Percentiles rank a stretch among this genome's conserved stretches.
Conservation (phyloP, 192 early-diverging fungal species). For the Coemansia sp. region DNA sequence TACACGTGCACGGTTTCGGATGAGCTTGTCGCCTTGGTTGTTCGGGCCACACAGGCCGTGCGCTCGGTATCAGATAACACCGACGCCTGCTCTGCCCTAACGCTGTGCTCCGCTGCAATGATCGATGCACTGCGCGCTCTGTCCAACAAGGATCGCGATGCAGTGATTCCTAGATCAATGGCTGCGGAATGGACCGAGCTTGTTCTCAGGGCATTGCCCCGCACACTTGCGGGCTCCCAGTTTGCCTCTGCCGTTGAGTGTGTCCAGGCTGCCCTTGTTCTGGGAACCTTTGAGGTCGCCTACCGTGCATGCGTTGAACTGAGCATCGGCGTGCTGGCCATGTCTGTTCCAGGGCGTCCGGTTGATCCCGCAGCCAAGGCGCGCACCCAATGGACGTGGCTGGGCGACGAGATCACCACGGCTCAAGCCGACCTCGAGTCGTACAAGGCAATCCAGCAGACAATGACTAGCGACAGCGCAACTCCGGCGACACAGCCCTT, state of each 20-base stretch:
- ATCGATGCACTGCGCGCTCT: background rate
- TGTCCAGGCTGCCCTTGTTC: background rate
- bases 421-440: constrained; percentile 59
- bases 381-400: constrained; percentile 59
- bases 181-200: background rate
- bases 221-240: too few species aligned
- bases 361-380: constrained; percentile 82
- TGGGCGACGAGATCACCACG: constrained; percentile 53
- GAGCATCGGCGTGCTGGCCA: constrained; percentile 57
- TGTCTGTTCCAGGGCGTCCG: constrained; percentile 75
- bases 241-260: background rate
- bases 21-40: constrained; percentile 4
- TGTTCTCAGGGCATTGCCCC: background rate
- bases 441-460: constrained; percentile 53
- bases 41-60: background rate
- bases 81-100: background rate
- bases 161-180: too few species aligned
- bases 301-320: constrained; percentile 52
- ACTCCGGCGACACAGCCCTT: constrained; percentile 18
- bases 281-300: background rate
- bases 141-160: too few species aligned
- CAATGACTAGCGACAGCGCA: constrained; percentile 57
- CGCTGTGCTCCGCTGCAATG: background rate
- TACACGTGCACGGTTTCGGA: background rate
- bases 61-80: background rate